Evolutionary conservation across 2,329 filamentous ascomycete species (phyloP), one percentile per base, ranked within the genome.

Genomic region (Didymella glomerata): DNA sequence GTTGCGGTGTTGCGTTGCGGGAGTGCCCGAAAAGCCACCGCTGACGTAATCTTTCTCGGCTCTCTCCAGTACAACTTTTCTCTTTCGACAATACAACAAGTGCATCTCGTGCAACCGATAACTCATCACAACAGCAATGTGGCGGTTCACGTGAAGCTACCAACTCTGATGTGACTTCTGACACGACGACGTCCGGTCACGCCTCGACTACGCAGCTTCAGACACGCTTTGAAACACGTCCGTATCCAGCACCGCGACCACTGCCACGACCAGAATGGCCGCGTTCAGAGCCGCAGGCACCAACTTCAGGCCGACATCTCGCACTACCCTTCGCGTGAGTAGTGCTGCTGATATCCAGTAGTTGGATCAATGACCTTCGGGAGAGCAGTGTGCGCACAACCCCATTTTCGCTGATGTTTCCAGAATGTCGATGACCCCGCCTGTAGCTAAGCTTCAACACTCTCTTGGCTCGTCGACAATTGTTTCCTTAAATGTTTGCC

Each of bases 151-250:
- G 27, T 44, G 22, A 24, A 22, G 30, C n/a, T 25, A 44, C 13
- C 20, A 18, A 44, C 22, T 25, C 14, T 24, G 41, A n/a, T 18
- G 14, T 14, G 24, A 44, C 4, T 27, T 6, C 16, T 30, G 22
- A 45, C 13, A 11, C 49, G 20, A 28, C 36, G 4, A 24, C 4
- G 14, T 32, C 18, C 20, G 16, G 30, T 22, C 32, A 16, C 30
- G 50, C 30, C 24, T 34, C 41, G 28, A 24, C 9, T 25, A 20
- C 11, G 38, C 30, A 30, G 41, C 45, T 24, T 24, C 45, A 45
- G 56, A 54, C 56, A 48, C 56, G 46, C 46, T 20, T 20, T 48
- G 56, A 58, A 58, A 58, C 56, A 25, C 46, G 45, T 38, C 20
- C 30, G 16, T 28, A 13, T 20, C 11, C 24, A 40, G 14, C 49